Evolutionary conservation across 2,329 filamentous ascomycete genomes (phyloP).

Genomic region (Phialocephala sp.): DNA sequence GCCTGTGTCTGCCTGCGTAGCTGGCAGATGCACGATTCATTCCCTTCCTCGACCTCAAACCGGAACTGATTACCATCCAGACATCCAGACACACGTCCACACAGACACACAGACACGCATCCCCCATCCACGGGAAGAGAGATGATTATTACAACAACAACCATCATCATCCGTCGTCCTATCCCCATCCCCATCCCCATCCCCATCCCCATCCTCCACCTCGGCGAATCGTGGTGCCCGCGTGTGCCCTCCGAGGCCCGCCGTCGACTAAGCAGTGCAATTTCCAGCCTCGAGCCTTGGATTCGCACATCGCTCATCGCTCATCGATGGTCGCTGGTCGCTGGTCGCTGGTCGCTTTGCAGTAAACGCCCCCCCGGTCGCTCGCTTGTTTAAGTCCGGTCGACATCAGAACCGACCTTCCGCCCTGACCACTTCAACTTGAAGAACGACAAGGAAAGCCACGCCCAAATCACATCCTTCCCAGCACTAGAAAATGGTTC

Average conservation of each 20-base stretch:
- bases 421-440: not conserved
- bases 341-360: not conserved
- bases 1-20: too few species aligned
- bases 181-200: not conserved
- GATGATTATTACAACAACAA: not conserved
- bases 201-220: not conserved
- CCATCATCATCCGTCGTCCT: not conserved
- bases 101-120: too few species aligned
- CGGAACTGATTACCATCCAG: too few species aligned
- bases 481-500: slow-evolving; percentile 3
- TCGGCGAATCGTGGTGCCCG: not conserved
- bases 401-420: not conserved
- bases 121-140: too few species aligned
- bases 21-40: not conserved
- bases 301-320: too few species aligned
- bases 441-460: slow-evolving; percentile 2
- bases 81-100: too few species aligned
- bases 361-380: not conserved
- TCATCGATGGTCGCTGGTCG: not conserved
- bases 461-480: slow-evolving; percentile 13
- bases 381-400: slow-evolving; percentile 6
- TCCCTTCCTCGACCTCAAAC: too few species aligned
- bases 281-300: not conserved
- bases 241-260: not conserved
- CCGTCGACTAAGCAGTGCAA: slow-evolving; percentile 8